phyloP scores from a whole-genome alignment of 176 grass and related monocot species.

The Cenchrus purpureus region DNA sequence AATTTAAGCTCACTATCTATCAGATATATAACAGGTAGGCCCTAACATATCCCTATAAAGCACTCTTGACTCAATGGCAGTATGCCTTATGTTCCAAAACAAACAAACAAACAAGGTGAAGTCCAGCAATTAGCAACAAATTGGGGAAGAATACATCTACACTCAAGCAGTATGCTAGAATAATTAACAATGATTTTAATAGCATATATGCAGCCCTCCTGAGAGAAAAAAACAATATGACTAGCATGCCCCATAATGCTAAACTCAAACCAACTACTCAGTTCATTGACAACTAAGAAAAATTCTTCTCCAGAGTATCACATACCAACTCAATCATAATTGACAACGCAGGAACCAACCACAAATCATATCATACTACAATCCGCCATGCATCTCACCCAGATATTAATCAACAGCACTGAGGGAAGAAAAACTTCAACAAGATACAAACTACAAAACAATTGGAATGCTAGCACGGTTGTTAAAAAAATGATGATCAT shows the following conservation, averaged over 20 bases:
- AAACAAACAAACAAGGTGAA: neutral
- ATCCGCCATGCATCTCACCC: neutral
- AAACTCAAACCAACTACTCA: neutral
- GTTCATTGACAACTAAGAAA: neutral
- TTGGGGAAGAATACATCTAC: neutral
- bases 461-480: no score
- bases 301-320: neutral
- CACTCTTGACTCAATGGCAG: neutral
- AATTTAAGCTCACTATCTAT: neutral
- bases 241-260: neutral
- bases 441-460: neutral
- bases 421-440: neutral
- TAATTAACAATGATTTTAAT: neutral
- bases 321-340: neutral
- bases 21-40: neutral
- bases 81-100: neutral
- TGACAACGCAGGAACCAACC: neutral
- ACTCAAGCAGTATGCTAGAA: neutral
- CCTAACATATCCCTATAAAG: neutral
- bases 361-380: slow-evolving; percentile 9
- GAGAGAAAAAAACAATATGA: neutral
- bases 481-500: neutral
- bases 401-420: neutral
- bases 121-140: neutral
- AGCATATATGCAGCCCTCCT: neutral